These are phyloP conservation scores for Entomortierella parvispora DNA, from an alignment of 192 early-diverging fungal genomes.

Conservation along the genomic window DNA sequence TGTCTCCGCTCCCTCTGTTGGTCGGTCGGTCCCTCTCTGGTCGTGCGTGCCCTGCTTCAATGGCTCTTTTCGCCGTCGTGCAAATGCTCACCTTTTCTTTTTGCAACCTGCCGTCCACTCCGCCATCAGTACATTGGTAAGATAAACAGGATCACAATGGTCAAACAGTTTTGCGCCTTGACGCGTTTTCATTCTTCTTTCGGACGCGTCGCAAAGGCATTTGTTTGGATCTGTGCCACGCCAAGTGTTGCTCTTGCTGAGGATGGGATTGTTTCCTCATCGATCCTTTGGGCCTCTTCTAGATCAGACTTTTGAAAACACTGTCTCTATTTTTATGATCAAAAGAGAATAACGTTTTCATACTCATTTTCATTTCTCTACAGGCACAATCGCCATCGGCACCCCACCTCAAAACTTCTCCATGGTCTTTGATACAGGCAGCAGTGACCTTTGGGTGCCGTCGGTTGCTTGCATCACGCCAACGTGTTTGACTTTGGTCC, in stretches of 20 bases:
- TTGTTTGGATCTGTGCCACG: no score
- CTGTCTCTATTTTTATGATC: no score
- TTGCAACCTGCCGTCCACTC: no score
- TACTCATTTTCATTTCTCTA: no score
- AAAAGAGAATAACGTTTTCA: no score
- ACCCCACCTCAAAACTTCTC: slow-evolving; percentile 39
- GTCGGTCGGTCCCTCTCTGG: not conserved
- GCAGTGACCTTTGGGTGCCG: slow-evolving; percentile 49
- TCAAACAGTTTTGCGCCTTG: no score
- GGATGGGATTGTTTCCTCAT: not conserved
- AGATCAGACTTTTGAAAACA: no score
- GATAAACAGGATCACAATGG: slow-evolving; percentile 26
- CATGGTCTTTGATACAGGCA: slow-evolving; percentile 46
- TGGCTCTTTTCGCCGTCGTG: not conserved
- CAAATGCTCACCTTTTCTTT: no score
- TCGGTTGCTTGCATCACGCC: slow-evolving; percentile 17
- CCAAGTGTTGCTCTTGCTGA: no score
- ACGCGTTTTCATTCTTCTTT: no score
- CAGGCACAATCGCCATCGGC: slow-evolving; percentile 32
- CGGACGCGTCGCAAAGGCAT: no score
- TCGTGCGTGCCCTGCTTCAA: not conserved
- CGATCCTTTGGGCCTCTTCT: not conserved
- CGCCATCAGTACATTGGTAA: not conserved
- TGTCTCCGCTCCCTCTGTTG: no score
- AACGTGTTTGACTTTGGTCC: slow-evolving; percentile 15